A percentile compares a stretch with the other conserved stretches of the same genome.
Conservation (phyloP, 768 basidiomycete genomes). For the Rhizopogon roseolus region DNA sequence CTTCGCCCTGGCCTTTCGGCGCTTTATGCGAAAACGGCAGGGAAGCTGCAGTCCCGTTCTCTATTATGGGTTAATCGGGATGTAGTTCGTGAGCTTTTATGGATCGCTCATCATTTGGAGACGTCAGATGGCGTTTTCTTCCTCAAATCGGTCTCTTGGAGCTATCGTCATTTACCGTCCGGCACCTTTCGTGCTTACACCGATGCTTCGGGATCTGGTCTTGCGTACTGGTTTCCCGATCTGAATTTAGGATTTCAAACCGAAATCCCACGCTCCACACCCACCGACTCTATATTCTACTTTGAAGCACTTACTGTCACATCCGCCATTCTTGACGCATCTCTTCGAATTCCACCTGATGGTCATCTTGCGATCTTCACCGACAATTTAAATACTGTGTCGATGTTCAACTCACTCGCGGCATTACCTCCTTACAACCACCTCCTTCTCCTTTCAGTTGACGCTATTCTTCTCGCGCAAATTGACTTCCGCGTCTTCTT, state of each 20-base stretch:
- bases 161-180: not conserved
- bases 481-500: slow-evolving; percentile 20
- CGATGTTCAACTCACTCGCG: slow-evolving; percentile 25
- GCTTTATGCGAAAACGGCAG: slow-evolving; percentile 31
- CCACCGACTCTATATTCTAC: too few species aligned
- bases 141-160: slow-evolving; percentile 14
- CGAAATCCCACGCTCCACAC: too few species aligned
- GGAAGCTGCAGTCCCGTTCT: slow-evolving; percentile 5
- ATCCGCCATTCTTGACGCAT: too few species aligned
- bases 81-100: slow-evolving; percentile 8
- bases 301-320: too few species aligned
- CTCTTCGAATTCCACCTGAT: too few species aligned
- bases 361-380: slow-evolving; percentile 21
- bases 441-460: slow-evolving; percentile 10
- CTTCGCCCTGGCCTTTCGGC: slow-evolving; percentile 27
- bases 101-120: slow-evolving; percentile 26
- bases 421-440: slow-evolving; percentile 9
- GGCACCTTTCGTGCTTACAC: slow-evolving; percentile 3
- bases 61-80: slow-evolving; percentile 5
- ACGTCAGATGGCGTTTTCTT: slow-evolving; percentile 17
- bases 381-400: slow-evolving; percentile 30
- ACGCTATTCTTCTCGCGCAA: slow-evolving; percentile 1
- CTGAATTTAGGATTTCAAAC: too few species aligned
- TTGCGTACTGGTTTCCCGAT: slow-evolving; percentile 26
- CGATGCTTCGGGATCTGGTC: slow-evolving; percentile 18